Base-by-base conservation (phyloP, 352 stramenopile genomes). In the Globisporangium nodosum region DNA sequence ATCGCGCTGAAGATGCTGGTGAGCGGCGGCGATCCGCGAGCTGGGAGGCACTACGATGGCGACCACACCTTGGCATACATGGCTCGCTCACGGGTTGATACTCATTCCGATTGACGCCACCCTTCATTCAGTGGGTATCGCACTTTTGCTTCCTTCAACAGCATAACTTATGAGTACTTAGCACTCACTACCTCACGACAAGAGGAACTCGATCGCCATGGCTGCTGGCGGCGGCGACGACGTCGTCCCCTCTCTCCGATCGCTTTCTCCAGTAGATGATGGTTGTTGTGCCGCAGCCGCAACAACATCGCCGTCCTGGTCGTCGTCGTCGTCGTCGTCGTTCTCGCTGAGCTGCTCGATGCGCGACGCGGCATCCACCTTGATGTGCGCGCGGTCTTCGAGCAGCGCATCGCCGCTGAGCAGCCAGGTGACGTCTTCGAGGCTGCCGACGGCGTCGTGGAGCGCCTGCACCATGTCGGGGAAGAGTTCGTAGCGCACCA, bases 401-500 rank as follows among this genome's bases (percentile, higher is more conserved):
- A 65, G 45, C 24, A 63, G 54, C 50, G 53, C 58, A 16, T 40
- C 51, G 35, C 46, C 45, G 15, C 61, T 56, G 35, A 78, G 58
- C 49, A 78, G 57, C 45, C 52, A 52, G 30, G 57, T 35, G 1
- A 73, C 66, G 45, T 69, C 64, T 15, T 66, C 56, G 13, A 78
- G 33, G 45, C 20, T 61, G 13, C 67, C 67, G 7, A 78, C 27
- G 5, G 60, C 64, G 5, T 78, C 63, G 48, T 68, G 59, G 13
- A 78, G 56, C 13, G 60, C 70, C 20, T 61, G 39, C 1, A 78
- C 64, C 43, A 67, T 69, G 47, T 78, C 67, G 5, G 61, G 60
- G 11, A 66, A 58, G 47, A 67, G 52, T 49, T 67, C 52, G 35
- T 60, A 57, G 16, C 35, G 52, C 7, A 56, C 43, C n/a, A 69